phyloP scores from a whole-genome alignment of 192 early-diverging fungal genomes.

The Haplosporangium gracile region DNA sequence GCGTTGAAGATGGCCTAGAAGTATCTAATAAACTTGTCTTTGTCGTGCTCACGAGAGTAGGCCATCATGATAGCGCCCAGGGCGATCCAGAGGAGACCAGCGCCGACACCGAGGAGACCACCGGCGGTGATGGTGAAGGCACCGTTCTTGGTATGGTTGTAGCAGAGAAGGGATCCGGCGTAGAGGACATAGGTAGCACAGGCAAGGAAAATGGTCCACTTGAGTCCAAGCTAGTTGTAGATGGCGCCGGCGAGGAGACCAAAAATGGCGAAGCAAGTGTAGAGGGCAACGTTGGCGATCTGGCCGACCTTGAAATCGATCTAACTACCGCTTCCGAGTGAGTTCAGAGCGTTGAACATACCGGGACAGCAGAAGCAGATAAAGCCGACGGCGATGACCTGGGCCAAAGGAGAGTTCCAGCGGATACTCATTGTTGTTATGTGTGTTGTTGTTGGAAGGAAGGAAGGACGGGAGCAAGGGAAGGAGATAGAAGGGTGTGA shows the following conservation, averaged over 20 bases:
- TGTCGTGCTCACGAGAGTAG: slow-evolving; percentile 83
- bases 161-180: slow-evolving; percentile 77
- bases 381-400: slow-evolving; percentile 78
- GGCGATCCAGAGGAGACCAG: slow-evolving; percentile 78
- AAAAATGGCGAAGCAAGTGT: slow-evolving; percentile 81
- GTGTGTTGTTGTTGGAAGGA: neutral
- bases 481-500: neutral
- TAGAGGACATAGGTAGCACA: slow-evolving; percentile 82
- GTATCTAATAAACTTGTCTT: slow-evolving; percentile 81
- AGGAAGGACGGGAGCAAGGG: slow-evolving; percentile 3
- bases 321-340: slow-evolving; percentile 75
- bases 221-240: slow-evolving; percentile 81
- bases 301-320: slow-evolving; percentile 69
- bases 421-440: slow-evolving; percentile 37
- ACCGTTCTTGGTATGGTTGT: slow-evolving; percentile 67
- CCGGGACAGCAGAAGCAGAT: slow-evolving; percentile 82
- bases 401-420: slow-evolving; percentile 73
- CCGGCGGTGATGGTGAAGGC: slow-evolving; percentile 79
- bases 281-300: slow-evolving; percentile 82
- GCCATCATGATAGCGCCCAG: slow-evolving; percentile 87
- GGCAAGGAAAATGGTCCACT: slow-evolving; percentile 73
- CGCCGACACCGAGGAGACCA: slow-evolving; percentile 83
- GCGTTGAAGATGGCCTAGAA: slow-evolving; percentile 90
- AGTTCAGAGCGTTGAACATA: slow-evolving; percentile 79
- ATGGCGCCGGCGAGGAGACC: slow-evolving; percentile 78